These are phyloP conservation scores for Heimioporus sp. DNA, from an alignment of 768 basidiomycete genomes.

Conservation along the genomic window DNA sequence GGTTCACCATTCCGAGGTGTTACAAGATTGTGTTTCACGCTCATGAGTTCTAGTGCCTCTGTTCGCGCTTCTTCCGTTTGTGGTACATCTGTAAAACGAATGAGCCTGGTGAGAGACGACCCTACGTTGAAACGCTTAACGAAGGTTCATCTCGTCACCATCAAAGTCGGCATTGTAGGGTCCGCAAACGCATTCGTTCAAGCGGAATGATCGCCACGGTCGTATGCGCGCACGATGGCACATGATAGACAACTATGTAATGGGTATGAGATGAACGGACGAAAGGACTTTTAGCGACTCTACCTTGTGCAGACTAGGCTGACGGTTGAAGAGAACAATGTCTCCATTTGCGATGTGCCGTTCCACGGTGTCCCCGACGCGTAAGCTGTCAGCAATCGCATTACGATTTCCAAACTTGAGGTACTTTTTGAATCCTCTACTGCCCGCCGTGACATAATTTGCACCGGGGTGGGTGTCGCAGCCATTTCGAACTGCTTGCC, in stretches of 20 bases:
- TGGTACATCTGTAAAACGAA: slow-evolving; percentile 71
- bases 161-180: slow-evolving; percentile 99
- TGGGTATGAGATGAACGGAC: slow-evolving; percentile 3
- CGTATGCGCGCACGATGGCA: slow-evolving; percentile 95
- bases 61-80: slow-evolving; percentile 98
- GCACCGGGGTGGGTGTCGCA: slow-evolving; percentile 92
- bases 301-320: slow-evolving; percentile 96
- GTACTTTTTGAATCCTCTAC: slow-evolving; percentile 82
- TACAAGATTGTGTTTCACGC: slow-evolving; percentile 93
- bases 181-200: slow-evolving; percentile 99
- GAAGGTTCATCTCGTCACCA: slow-evolving; percentile 99
- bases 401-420: slow-evolving; percentile 82
- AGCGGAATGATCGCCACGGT: slow-evolving; percentile 94
- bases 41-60: slow-evolving; percentile 97
- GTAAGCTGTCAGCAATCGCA: slow-evolving; percentile 77
- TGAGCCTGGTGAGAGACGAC: slow-evolving; percentile 1
- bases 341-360: slow-evolving; percentile 94
- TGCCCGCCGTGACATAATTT: slow-evolving; percentile 84
- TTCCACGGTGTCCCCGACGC: slow-evolving; percentile 91
- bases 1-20: slow-evolving; percentile 98
- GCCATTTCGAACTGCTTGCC: slow-evolving; percentile 81
- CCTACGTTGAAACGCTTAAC: slow-evolving; percentile 44
- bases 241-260: slow-evolving; percentile 90
- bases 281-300: slow-evolving; percentile 2
- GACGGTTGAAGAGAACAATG: slow-evolving; percentile 96